Conservation (phyloP, 176 grass and related monocot species). For the Oryza longistaminata region DNA sequence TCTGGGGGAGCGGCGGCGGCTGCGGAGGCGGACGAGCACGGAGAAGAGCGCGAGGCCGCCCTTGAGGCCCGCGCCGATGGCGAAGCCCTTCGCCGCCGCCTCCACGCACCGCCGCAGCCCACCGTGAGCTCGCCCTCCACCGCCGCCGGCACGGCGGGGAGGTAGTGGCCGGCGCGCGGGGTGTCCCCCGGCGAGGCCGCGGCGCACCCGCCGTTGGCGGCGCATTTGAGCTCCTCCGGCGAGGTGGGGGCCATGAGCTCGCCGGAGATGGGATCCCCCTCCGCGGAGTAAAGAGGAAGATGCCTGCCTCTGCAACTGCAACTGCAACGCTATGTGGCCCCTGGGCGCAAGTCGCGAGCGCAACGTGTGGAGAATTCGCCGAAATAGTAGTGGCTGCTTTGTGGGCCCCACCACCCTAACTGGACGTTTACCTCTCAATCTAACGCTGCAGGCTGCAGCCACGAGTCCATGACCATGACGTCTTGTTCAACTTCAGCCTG, state of each 20-base stretch:
- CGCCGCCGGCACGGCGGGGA: not conserved
- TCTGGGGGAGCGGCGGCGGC: constrained; percentile 73
- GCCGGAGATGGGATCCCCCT: constrained; percentile 31
- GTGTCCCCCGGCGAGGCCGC: not conserved
- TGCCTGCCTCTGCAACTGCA: not conserved
- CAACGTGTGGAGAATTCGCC: constrained; percentile 1
- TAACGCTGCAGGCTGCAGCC: too few relatives aligned
- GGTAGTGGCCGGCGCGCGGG: not conserved
- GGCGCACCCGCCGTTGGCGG: constrained; percentile 2
- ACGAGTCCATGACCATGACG: too few relatives aligned
- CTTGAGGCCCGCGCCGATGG: constrained; percentile 84
- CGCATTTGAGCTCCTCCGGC: constrained; percentile 38
- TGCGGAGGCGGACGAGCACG: constrained; percentile 79
- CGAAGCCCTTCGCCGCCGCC: constrained; percentile 82
- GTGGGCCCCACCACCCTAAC: not conserved
- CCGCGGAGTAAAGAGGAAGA: constrained; percentile 31
- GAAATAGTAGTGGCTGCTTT: not conserved
- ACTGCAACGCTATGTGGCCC: not conserved
- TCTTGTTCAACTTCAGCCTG: too few relatives aligned
- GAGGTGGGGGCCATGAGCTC: constrained; percentile 31
- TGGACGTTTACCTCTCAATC: too few relatives aligned
- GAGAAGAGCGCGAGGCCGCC: constrained; percentile 89
- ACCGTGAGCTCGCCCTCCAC: constrained; percentile 54
- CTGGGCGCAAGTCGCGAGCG: not conserved
- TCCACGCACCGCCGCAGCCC: constrained; percentile 80